phyloP scores from a whole-genome alignment of 306 rosid species.

The Pueraria montana region DNA sequence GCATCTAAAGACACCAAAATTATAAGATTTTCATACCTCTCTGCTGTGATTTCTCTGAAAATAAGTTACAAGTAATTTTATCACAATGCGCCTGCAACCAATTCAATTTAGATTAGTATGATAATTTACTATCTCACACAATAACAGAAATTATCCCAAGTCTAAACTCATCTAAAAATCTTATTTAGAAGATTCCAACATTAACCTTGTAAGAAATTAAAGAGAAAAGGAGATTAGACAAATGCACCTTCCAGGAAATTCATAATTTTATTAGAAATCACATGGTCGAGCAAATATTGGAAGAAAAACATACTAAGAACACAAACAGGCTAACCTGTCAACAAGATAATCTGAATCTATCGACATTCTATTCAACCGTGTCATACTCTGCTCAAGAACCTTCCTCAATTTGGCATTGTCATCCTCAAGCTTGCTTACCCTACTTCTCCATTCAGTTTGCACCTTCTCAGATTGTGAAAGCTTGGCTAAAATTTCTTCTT shows the following conservation, averaged over 20 bases:
- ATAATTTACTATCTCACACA: conserved; percentile 3
- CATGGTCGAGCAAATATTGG: background rate
- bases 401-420: conserved; percentile 86
- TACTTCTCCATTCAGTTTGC: conserved; percentile 76
- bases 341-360: conserved; percentile 91
- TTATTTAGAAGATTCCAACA: conserved; percentile 1
- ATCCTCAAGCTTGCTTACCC: conserved; percentile 83
- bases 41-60: conserved; percentile 82
- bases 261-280: conserved; percentile 1
- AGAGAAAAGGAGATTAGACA: background rate
- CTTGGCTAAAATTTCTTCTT: conserved; percentile 68
- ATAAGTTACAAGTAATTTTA: conserved; percentile 82
- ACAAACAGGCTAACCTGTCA: conserved; percentile 69
- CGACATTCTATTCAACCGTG: conserved; percentile 91
- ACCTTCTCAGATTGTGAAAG: conserved; percentile 76
- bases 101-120: conserved; percentile 40
- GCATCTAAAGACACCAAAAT: conserved; percentile 4
- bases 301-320: conserved; percentile 11
- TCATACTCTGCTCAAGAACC: conserved; percentile 92
- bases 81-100: conserved; percentile 85
- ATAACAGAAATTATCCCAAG: background rate
- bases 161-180: conserved; percentile 27
- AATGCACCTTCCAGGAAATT: background rate
- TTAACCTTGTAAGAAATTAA: background rate
- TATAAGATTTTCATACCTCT: conserved; percentile 66